A percentile compares a stretch with the other conserved stretches of the same genome.
phyloP scores from a whole-genome alignment of 2,329 filamentous ascomycete genomes.

The Trichoderma simmonsii region DNA sequence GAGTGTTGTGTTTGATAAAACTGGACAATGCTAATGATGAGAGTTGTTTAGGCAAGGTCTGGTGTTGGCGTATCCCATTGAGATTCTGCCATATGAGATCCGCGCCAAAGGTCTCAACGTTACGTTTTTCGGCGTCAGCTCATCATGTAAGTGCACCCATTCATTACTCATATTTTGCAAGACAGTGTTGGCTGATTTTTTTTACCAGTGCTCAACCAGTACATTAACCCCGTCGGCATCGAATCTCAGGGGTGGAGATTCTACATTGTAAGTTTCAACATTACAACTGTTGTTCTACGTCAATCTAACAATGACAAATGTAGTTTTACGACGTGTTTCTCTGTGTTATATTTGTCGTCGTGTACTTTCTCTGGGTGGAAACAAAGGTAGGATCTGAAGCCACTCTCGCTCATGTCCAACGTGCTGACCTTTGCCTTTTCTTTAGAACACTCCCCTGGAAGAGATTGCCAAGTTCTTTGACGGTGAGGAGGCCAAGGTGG shows the following conservation, averaged over 20 bases:
- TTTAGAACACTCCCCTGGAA: slow-evolving; percentile 5
- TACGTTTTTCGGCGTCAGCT: slow-evolving; percentile 29
- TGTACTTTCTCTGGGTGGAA: slow-evolving; percentile 10
- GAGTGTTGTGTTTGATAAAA: not conserved
- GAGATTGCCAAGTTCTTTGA: slow-evolving; percentile 16
- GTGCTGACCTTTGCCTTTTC: not conserved
- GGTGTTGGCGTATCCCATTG: slow-evolving; percentile 55
- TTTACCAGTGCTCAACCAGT: slow-evolving; percentile 8
- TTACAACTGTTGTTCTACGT: not conserved
- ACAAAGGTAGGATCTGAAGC: not conserved
- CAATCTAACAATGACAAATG: not conserved
- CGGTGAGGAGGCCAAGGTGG: slow-evolving; percentile 10
- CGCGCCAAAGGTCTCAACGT: slow-evolving; percentile 63
- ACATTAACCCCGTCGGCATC: slow-evolving; percentile 10
- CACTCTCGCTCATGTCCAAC: not conserved
- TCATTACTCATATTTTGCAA: no score
- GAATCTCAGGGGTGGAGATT: slow-evolving; percentile 14
- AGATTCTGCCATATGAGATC: slow-evolving; percentile 56
- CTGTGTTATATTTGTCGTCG: slow-evolving; percentile 1
- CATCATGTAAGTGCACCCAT: not conserved
- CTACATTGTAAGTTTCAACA: slow-evolving; percentile 1
- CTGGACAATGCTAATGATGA: not conserved
- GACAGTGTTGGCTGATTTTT: not conserved
- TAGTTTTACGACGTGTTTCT: slow-evolving; percentile 9
- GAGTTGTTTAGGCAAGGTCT: slow-evolving; percentile 37